Conservation (phyloP, 2,329 filamentous ascomycete genomes). For the Grosmannia huntii region DNA sequence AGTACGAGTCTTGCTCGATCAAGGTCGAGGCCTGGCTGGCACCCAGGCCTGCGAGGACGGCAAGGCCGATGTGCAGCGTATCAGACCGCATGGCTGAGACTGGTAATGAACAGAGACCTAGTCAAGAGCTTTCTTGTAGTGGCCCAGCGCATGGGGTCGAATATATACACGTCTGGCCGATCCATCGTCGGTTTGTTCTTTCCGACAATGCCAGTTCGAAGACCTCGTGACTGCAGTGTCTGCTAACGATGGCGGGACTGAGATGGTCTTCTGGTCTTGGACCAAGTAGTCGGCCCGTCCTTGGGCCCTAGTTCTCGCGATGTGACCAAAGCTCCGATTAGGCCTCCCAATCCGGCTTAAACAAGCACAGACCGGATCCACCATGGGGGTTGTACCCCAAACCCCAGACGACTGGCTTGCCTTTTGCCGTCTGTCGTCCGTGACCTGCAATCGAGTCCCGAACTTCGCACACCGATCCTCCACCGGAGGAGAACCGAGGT, state of each 20-base stretch:
- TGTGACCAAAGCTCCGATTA: neutral
- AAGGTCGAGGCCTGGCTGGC: neutral
- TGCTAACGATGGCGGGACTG: neutral
- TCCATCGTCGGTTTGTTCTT: neutral
- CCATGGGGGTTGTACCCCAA: neutral
- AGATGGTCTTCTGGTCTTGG: neutral
- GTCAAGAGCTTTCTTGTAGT: neutral
- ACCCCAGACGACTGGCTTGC: no score
- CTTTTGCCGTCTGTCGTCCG: neutral
- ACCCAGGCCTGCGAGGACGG: slow-evolving; percentile 19
- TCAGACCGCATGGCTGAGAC: neutral
- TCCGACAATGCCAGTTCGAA: neutral
- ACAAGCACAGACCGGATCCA: neutral
- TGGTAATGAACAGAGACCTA: neutral
- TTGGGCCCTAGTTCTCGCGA: neutral
- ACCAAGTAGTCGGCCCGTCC: neutral
- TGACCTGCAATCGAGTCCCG: neutral
- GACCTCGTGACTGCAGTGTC: neutral
- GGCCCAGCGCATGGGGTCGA: neutral
- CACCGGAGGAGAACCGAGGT: neutral
- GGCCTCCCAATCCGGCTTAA: no score
- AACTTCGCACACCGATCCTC: neutral
- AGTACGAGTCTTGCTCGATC: slow-evolving; percentile 28
- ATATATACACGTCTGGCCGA: neutral
- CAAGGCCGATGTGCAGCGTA: slow-evolving; percentile 12